A percentile compares a stretch with the other conserved stretches of the same genome.
phyloP scores from a whole-genome alignment of 495 filamentous ascomycete species.

The Hyaloscypha bicolor region DNA sequence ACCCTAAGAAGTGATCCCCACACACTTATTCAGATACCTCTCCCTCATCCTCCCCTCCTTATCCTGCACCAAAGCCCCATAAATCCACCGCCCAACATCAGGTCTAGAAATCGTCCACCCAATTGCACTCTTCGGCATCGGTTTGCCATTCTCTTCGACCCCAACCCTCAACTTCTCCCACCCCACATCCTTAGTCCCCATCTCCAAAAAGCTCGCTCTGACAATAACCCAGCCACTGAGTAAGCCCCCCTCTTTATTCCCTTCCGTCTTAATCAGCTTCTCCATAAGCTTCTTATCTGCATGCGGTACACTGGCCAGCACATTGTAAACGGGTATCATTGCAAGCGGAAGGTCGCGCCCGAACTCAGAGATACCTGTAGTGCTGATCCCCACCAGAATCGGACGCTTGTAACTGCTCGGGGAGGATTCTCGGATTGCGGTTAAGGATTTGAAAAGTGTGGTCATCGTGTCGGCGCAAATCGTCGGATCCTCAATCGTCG shows the following conservation, averaged over 20 bases:
- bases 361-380: background rate
- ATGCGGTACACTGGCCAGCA: background rate
- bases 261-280: background rate
- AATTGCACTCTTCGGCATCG: background rate
- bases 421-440: background rate
- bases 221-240: background rate
- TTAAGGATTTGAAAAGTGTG: background rate
- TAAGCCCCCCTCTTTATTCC: background rate
- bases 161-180: background rate
- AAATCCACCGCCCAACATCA: background rate
- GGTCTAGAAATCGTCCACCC: too few relatives aligned
- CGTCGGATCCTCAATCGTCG: background rate
- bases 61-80: background rate
- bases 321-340: background rate
- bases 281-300: slow-evolving; percentile 3
- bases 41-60: background rate
- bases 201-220: background rate
- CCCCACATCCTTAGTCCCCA: background rate
- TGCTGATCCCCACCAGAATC: background rate
- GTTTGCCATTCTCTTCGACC: background rate
- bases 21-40: background rate
- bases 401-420: background rate
- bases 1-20: background rate
- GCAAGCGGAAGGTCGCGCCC: background rate
- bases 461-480: background rate